Evolutionary conservation across 2,329 filamentous ascomycete genomes (phyloP), one percentile per base, ranked within the genome.

Genomic region (Xylariaceae sp.): DNA sequence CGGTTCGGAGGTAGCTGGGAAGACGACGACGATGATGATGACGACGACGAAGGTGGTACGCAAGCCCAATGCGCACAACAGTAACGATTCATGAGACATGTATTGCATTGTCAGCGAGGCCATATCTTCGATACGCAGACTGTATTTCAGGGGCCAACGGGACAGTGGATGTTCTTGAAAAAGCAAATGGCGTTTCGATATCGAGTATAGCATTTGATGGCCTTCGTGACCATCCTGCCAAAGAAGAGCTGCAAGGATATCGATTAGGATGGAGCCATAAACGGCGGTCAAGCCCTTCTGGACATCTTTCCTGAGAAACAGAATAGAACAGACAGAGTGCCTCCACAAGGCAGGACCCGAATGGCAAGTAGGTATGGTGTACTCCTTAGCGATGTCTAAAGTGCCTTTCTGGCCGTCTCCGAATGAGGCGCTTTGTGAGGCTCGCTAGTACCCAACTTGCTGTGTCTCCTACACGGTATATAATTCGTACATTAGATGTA

Each of bases 1-100:
- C 75, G 86, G 53, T 84, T 79, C 45, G 83, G 78, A 19, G 78
- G 78, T 56, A 83, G 81, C 9, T 89, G 86, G 80, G 85, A 87
- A 72, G 84, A 87, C 50, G 85, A 88, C 47, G 85, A 88, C 43
- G 85, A 88, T 30, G 86, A 87, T 2, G 19, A 19, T 19, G 19
- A 19, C 1, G 19, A 19, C 19, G 19, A 19, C 19, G 84, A 84
- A 31, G 85, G 83, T 0, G 84, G 79, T 4, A 83, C 78, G 41
- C 76, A 77, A 54, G 77, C 87, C 31, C 88, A 91, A 70, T 91
- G 88, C 67, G 83, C 86, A 59, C 83, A 86, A 54, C 86, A 89
- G 76, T 89, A 83, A 77, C 58, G 64, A 68, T 47, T 65, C 63
- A 69, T 61, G 67, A 68, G 58, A 62, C 47, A 65, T 61, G 42